Conservation (phyloP, 2,329 filamentous ascomycete genomes). For the Malbranchea cinnamomea region DNA sequence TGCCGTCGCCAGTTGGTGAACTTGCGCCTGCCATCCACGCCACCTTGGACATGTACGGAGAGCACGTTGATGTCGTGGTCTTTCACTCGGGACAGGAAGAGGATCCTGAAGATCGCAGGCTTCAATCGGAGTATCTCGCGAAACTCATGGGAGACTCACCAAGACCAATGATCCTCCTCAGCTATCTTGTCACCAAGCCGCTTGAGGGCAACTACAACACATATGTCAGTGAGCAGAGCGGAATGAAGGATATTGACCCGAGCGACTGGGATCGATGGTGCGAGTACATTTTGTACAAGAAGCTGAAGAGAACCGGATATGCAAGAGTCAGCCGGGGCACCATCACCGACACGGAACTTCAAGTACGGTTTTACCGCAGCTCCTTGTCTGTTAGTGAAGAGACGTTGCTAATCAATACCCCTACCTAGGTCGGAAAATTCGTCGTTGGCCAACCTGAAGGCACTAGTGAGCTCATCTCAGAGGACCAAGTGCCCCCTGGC, state of each 20-base stretch:
- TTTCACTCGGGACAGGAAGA: conserved; percentile 99
- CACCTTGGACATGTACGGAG: conserved; percentile 85
- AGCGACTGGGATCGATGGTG: conserved; percentile 97
- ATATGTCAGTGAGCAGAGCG: conserved; percentile 70
- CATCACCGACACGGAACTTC: conserved; percentile 93
- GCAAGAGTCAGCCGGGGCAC: conserved; percentile 75
- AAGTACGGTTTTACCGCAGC: conserved; percentile 38
- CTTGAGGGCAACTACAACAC: conserved; percentile 91
- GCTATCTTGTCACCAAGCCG: conserved; percentile 84
- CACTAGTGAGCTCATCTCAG: conserved; percentile 50
- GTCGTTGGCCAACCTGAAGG: conserved; percentile 57
- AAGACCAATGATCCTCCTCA: conserved; percentile 71
- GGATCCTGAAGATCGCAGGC: conserved; percentile 75
- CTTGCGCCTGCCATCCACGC: conserved; percentile 91
- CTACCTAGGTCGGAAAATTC: conserved; percentile 74
- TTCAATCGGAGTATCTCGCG: conserved; percentile 75
- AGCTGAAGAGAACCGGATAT: conserved; percentile 70
- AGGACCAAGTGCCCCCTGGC: conserved; percentile 60
- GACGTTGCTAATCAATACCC: too few species aligned
- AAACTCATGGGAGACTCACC: conserved; percentile 72
- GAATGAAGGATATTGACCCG: conserved; percentile 90
- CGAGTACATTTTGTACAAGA: conserved; percentile 95
- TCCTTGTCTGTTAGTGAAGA: not conserved
- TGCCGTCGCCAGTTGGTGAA: conserved; percentile 87
- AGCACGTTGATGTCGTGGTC: conserved; percentile 82